Percentiles rank a stretch among this genome's conserved stretches.
These are phyloP conservation scores for Boletellus sp. DNA, from an alignment of 768 basidiomycete species.

Conservation along the genomic window DNA sequence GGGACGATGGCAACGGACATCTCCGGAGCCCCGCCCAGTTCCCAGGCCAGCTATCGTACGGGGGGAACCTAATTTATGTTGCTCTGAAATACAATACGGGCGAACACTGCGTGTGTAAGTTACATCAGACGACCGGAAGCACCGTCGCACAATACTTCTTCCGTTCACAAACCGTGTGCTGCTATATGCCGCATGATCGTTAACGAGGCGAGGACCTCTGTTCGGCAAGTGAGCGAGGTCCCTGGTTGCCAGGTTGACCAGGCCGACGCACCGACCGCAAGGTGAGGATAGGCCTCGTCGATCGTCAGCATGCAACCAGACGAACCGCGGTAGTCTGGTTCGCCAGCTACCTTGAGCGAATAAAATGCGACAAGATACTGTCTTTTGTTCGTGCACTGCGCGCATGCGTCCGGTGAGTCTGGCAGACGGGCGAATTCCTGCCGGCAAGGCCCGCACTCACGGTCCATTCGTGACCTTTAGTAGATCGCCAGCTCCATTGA, in stretches of 20 bases:
- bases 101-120: constrained; percentile 4
- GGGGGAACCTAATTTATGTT: not conserved
- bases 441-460: constrained; percentile 36
- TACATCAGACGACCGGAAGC: constrained; percentile 9
- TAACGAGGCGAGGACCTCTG: constrained; percentile 59
- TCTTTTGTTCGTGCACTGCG: constrained; percentile 52
- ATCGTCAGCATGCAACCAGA: constrained; percentile 63
- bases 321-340: constrained; percentile 50
- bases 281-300: constrained; percentile 54
- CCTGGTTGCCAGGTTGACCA: constrained; percentile 5
- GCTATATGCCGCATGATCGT: constrained; percentile 64
- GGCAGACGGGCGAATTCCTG: too few relatives aligned
- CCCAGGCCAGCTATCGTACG: not conserved
- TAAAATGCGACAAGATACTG: constrained; percentile 59
- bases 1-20: not conserved
- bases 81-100: constrained; percentile 13
- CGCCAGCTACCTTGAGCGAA: constrained; percentile 50
- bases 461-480: constrained; percentile 59
- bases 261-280: constrained; percentile 49
- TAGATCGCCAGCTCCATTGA: constrained; percentile 50
- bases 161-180: constrained; percentile 38
- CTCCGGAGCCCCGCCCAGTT: not conserved
- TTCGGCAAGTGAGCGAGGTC: constrained; percentile 10
- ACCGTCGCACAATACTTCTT: not conserved
- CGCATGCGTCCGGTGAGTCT: constrained; percentile 1